Base-by-base conservation (phyloP, 441 rosid species). In the Omphalea diandra region DNA sequence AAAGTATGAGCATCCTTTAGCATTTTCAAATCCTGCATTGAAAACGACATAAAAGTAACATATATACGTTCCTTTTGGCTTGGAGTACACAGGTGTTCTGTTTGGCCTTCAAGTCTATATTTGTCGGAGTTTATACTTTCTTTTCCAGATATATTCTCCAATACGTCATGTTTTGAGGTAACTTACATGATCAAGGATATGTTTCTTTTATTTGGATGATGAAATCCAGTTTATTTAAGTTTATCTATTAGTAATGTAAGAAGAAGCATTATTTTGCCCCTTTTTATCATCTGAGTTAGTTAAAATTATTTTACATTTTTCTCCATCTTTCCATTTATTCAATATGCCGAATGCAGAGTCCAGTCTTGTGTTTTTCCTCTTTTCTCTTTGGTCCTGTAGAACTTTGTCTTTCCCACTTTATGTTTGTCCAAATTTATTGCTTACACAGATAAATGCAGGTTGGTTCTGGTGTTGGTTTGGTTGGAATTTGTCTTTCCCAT, bases 391-490 rank as follows among this genome's bases (percentile, higher is more conserved):
- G 1, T 33, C 6, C 35, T 41, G 8, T 6, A 53, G 7, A n/a
- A 59, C 14, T 43, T 11, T 57, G 1, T 1, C 63, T 40, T 55
- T 73, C 61, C 6, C 43, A 7, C 44, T 54, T 12, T 18, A 18
- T 61, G 26, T 41, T 26, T 53, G 17, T 22, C 5, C 38, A 17
- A 35, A 18, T 52, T 38, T 33, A 70, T 63, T 75, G 43, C 44
- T 41, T 35, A 46, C 67, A 24, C 18, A 7, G 35, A 62, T 52
- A 31, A 50, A 7, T 40, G 46, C 80, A 94, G 98, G 87, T 94
- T 70, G 98, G 98, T 75, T 90, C 92, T 32, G 98, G 98, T 73
- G 97, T 86, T 77, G 97, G 97, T 57, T 70, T 90, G 86, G 90
- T 87, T 57, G 95, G 97, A 69, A 75, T 90, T 68, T 90, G 94